Evolutionary conservation across 73 alveolate species (phyloP), one percentile per base, ranked within the genome.

Genomic region (Paramecium primaurelia): DNA sequence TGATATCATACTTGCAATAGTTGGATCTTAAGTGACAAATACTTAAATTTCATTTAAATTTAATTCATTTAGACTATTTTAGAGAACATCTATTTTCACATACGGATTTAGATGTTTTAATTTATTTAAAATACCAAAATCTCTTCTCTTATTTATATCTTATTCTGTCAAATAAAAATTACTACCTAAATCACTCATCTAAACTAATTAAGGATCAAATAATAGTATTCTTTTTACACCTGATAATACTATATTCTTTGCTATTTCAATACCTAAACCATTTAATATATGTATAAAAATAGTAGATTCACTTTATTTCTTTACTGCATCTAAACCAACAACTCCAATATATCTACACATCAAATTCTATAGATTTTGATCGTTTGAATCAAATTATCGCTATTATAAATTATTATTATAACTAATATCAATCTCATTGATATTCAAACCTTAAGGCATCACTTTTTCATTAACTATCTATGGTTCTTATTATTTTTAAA

Each of bases 331-430:
- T 38, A 98, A 80, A 7, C 99, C 99, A 96, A 97, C 85, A 34
- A 98, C 99, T 26, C 99, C 99, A 32, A 97, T 98, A 94, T 98
- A 97, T 86, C 99, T 93, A 71, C 97, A 89, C 98, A 97, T 97
- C 77, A 99, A 90, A 91, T 98, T 99, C 86, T 96, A 96, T 16
- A 96, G 98, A 25, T 94, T 92, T 22, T 92, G 90, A 90, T 97
- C 98, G 42, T 96, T 95, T 84, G 93, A 89, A 93, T 96, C 93
- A 44, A 96, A 92, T 45, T 92, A 94, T 93, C 94, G 86, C 18
- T 49, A 58, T 37, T 93, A 86, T 36, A 88, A 11, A 75, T 92
- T 38, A 42, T 42, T 12, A 26, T 47, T 64, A 92, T 95, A 88
- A 75, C 95, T 26, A 12, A 80, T 28, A 45, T 80, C 91, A 20